These are phyloP conservation scores for Akanthomyces dipterigenus DNA, from an alignment of 2,329 filamentous ascomycete genomes.

Conservation along the genomic window DNA sequence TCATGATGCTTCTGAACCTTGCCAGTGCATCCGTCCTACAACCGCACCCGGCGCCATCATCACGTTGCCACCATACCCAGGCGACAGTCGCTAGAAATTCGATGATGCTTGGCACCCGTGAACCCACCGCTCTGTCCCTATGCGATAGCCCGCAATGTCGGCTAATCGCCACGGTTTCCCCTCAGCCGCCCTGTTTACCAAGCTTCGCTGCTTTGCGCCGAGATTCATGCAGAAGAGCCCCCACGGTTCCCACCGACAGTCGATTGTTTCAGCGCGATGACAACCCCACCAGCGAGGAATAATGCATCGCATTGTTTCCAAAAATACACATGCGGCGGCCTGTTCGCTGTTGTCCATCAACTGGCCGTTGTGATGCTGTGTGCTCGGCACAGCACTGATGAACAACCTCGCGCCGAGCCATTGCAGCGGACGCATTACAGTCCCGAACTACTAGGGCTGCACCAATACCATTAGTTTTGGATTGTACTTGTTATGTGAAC, in stretches of 20 bases:
- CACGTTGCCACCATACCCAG: not conserved
- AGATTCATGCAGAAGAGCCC: not conserved
- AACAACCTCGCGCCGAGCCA: not conserved
- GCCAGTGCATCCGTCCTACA: too few relatives aligned
- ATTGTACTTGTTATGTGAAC: not conserved
- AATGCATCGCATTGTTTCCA: not conserved
- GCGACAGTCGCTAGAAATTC: not conserved
- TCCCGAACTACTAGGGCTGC: not conserved
- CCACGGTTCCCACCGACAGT: not conserved
- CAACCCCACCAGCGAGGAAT: not conserved
- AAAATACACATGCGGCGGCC: not conserved
- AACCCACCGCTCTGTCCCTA: not conserved
- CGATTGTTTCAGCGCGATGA: not conserved
- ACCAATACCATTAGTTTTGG: not conserved
- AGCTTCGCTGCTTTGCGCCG: not conserved
- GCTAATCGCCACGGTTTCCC: not conserved
- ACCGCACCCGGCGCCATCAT: not conserved
- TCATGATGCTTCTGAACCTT: too few relatives aligned
- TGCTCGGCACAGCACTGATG: not conserved
- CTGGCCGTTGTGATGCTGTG: not conserved
- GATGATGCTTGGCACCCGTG: not conserved
- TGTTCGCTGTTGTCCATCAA: not conserved
- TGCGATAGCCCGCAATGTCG: conserved; percentile 2
- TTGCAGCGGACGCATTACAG: not conserved
- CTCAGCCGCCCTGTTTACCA: not conserved